Evolutionary conservation across 2,329 filamentous ascomycete genomes (phyloP), one percentile per base, ranked within the genome.

Genomic region (Talaromyces sp.): DNA sequence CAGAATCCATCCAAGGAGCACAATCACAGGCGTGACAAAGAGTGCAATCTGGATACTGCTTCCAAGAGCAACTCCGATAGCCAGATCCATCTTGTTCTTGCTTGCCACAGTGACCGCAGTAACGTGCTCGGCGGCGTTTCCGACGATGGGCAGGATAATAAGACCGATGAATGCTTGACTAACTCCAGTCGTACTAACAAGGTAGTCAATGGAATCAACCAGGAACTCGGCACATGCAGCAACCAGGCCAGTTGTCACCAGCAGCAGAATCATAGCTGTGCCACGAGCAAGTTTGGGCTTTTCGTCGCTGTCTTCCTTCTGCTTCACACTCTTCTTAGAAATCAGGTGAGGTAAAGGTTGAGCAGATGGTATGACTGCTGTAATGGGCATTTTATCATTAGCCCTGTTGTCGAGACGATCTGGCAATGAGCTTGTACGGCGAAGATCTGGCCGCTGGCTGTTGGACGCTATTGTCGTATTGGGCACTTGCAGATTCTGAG

Each of bases 11-110:
- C 86, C 87, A n/a, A 90, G 77, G 29, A 90, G 85, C 26, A 90
- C 87, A 32, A 89, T 81, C 27, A 89, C 77, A 0, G 88, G 88
- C 6, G 87, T 90, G 55, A 90, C 81, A 70, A 90, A 89, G 11
- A 90, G 78, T 11, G 88, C 78, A 71, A 90, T 89, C 73, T 90
- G 88, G 65, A 90, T 89, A 58, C 84, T 88, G 66, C 83, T 86
- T 58, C 88, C 88, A 7, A 90, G 82, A 4, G 87, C 86, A 24
- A 90, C 87, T 63, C 86, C 87, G 59, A 90, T 89, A 2, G 87
- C 86, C 38, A 90, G 76, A 71, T 90, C 87, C 86, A 90, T 89
- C 78, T 90, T 89, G 76, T 90, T 89, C 77, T 89, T 89, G 76
- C 85, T 83, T 0, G 87, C 87, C 7, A 89, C 87, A 4, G 84